Percentiles rank a stretch among this genome's conserved stretches.
These are phyloP conservation scores for Tylopilus sp. DNA, from an alignment of 1,284 basidiomycete species.

Conservation along the genomic window DNA sequence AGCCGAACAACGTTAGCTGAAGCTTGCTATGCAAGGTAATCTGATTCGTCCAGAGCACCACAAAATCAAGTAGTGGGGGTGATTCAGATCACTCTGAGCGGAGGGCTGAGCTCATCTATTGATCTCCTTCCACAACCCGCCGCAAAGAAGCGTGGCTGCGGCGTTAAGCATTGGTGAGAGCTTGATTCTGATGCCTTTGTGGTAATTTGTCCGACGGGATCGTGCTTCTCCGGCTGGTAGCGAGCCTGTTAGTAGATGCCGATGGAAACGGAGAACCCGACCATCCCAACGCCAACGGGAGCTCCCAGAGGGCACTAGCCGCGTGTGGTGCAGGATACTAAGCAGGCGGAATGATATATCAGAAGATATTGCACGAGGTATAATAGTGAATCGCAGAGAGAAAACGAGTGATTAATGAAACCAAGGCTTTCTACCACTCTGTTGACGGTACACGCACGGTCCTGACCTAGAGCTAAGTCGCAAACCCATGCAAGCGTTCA, in stretches of 20 bases:
- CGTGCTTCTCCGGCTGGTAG: no score
- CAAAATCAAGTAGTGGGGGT: no score
- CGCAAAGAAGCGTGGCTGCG: no score
- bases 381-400: neutral
- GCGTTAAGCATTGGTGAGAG: no score
- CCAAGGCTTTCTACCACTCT: neutral
- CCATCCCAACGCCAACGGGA: neutral
- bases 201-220: no score
- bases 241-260: neutral
- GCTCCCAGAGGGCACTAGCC: neutral
- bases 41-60: no score
- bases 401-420: neutral
- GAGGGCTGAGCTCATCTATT: no score
- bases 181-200: no score
- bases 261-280: neutral
- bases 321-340: neutral
- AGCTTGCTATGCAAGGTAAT: no score
- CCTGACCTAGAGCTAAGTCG: neutral
- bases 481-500: neutral
- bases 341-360: neutral
- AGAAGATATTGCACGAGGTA: neutral
- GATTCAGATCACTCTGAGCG: no score
- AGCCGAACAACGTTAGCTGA: no score
- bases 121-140: no score
- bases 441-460: neutral